Evolutionary conservation across 2,329 filamentous ascomycete genomes (phyloP), one percentile per base, ranked within the genome.

Genomic region (Sclerotinia sclerotiorum): DNA sequence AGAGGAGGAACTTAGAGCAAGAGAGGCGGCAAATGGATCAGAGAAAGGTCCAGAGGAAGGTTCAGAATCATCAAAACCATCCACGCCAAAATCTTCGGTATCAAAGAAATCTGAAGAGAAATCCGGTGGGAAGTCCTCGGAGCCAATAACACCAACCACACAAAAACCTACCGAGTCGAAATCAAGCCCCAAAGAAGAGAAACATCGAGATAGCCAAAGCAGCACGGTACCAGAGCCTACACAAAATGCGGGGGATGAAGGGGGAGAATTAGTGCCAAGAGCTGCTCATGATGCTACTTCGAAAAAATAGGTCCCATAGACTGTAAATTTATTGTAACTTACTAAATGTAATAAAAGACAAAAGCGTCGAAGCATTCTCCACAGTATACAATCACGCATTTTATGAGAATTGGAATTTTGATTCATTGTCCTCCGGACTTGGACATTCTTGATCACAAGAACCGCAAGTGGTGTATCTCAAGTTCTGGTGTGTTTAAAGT

Each of bases 241-340:
- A 69, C 42, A 65, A 57, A 61, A 68, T 32, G 44, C 52, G 24
- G 70, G 68, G 21, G 72, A 74, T 62, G 83, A 85, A 76, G 79
- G 77, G 52, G 81, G 82, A 10, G 73, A 76, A 13, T 70, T 82
- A 21, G 77, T 86, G 11, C 83, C 84, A 27, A 85, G 83, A 77
- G 81, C 82, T 49, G 80, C 78, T 70, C 81, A 84, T 72, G 83
- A 85, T 73, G 76, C 78, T 67, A 72, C 70, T 7, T 67, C 68
- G 49, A 72, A 52, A 32, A 54, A 74, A 65, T 73, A 72, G 62
- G 60, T 42, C 60, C 29, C 42, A 70, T 11, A 67, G 46, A 51
- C 44, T 67, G 32, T 61, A 67, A 55, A 68, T 44, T 54, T 68
- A 42, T 60, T 75, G 72, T 74, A 35, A 35, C 35, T 35, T 35